Percentiles rank a stretch among this genome's conserved stretches.
These are phyloP conservation scores for Lachnellula subtilissima DNA, from an alignment of 2,329 filamentous ascomycete species.

Conservation along the genomic window DNA sequence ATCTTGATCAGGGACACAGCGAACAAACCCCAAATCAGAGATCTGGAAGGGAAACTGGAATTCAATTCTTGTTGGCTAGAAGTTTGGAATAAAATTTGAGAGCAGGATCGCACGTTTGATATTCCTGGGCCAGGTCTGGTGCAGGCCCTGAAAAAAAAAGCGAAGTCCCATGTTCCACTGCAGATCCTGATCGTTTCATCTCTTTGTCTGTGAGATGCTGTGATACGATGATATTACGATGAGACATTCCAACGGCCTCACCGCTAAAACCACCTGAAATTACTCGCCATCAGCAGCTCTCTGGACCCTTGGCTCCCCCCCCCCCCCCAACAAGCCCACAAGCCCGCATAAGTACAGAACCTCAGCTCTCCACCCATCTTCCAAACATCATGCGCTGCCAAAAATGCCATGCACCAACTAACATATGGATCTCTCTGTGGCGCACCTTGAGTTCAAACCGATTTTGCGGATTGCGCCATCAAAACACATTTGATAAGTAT, in stretches of 20 bases:
- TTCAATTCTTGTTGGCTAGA: too few species aligned
- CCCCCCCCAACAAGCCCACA: not conserved
- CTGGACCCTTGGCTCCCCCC: not conserved
- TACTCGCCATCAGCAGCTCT: not conserved
- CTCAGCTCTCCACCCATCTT: not conserved
- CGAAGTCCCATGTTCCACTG: not conserved
- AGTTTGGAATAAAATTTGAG: not conserved
- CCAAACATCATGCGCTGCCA: not conserved
- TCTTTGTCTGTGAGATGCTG: not conserved
- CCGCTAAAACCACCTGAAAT: not conserved
- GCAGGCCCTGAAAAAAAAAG: not conserved
- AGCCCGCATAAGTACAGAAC: not conserved
- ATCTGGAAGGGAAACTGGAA: too few species aligned
- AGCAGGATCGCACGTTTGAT: not conserved
- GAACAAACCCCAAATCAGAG: not conserved
- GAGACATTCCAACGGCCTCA: not conserved
- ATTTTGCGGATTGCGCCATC: not conserved
- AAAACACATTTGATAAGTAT: not conserved
- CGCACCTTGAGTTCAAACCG: not conserved
- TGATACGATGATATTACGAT: not conserved
- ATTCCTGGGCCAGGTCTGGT: not conserved
- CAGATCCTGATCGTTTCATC: not conserved
- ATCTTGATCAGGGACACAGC: too few species aligned
- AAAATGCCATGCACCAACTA: not conserved
- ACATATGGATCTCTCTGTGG: not conserved